Conservation (phyloP, 2,329 filamentous ascomycete species). For the Fusarium sororula region DNA sequence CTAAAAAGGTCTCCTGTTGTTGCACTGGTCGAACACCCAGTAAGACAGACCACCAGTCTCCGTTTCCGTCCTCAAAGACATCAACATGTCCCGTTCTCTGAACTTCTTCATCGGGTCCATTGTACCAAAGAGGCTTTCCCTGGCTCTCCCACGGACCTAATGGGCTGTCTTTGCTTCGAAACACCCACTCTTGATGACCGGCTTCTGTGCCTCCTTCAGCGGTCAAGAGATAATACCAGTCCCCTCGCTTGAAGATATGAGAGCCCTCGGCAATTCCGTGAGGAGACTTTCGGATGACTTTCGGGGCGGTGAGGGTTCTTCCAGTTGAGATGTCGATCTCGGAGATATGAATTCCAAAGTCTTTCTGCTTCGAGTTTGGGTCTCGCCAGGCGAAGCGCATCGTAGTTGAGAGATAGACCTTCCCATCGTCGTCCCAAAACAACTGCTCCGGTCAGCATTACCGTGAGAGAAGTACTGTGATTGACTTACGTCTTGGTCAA, state of each 20-base stretch:
- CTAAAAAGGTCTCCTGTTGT: slow-evolving; percentile 14
- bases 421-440: slow-evolving; percentile 61
- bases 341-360: slow-evolving; percentile 61
- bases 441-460: slow-evolving; percentile 26
- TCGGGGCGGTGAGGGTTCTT: slow-evolving; percentile 49
- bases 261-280: slow-evolving; percentile 55
- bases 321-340: slow-evolving; percentile 55
- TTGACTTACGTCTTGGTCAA: slow-evolving; percentile 56
- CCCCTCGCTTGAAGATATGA: slow-evolving; percentile 37
- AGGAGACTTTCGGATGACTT: slow-evolving; percentile 49
- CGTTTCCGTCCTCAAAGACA: slow-evolving; percentile 35
- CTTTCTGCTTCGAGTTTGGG: slow-evolving; percentile 53
- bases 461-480: rapidly evolving
- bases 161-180: slow-evolving; percentile 53
- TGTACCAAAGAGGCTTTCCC: slow-evolving; percentile 44
- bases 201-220: slow-evolving; percentile 41
- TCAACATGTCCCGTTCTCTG: slow-evolving; percentile 49
- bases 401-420: slow-evolving; percentile 59
- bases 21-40: slow-evolving; percentile 34
- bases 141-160: slow-evolving; percentile 60
- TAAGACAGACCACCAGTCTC: slow-evolving; percentile 38
- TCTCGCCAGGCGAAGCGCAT: slow-evolving; percentile 49
- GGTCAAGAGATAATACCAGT: slow-evolving; percentile 40
- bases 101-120: slow-evolving; percentile 57
- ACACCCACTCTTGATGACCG: slow-evolving; percentile 63